These are phyloP conservation scores for Thuidium tamariscinum DNA, from an alignment of 225 moss, liverwort and hornwort species.

Conservation along the genomic window DNA sequence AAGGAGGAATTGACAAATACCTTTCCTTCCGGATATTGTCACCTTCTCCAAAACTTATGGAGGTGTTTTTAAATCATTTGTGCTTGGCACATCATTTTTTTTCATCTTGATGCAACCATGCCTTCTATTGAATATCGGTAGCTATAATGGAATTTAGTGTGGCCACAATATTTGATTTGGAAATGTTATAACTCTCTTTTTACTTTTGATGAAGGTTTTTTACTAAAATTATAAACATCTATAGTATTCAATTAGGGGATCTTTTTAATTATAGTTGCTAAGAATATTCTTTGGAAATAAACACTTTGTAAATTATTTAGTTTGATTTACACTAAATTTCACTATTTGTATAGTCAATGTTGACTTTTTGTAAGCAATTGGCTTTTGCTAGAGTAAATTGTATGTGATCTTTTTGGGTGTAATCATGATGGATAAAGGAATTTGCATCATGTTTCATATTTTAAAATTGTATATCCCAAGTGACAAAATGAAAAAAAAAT, in stretches of 20 bases:
- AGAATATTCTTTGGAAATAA: neutral
- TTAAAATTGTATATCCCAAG: neutral
- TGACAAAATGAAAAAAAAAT: neutral
- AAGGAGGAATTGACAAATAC: neutral
- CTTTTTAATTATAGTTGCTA: fast-evolving
- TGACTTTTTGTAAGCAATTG: fast-evolving
- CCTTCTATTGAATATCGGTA: neutral
- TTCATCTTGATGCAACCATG: neutral
- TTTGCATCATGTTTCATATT: neutral
- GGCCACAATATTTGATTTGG: neutral
- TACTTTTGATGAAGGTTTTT: neutral
- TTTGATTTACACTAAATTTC: neutral
- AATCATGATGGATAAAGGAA: neutral
- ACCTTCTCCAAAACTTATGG: neutral
- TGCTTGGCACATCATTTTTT: neutral
- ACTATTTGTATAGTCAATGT: too few species aligned
- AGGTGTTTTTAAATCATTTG: neutral
- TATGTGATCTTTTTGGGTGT: too few species aligned
- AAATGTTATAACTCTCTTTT: neutral
- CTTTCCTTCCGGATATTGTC: neutral
- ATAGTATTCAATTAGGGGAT: neutral
- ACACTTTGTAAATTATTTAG: neutral
- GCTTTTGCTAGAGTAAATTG: fast-evolving
- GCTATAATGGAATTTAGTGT: neutral
- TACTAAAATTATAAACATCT: neutral